These are phyloP conservation scores for Plasmodium knowlesi DNA, from an alignment of 169 alveolate species.

Conservation along the genomic window DNA sequence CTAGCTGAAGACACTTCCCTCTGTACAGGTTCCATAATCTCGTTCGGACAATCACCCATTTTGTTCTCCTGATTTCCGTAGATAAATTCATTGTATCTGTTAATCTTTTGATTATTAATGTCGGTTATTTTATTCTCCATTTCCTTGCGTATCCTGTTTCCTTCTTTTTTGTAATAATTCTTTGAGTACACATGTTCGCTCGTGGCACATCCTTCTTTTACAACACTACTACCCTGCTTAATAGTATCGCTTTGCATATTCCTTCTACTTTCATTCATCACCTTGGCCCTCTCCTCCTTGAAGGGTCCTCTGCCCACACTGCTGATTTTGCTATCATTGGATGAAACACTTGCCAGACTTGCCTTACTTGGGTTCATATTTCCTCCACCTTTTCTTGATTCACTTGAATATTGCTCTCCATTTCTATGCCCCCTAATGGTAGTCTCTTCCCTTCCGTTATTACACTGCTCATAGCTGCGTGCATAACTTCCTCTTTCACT, in stretches of 20 bases:
- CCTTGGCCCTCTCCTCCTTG: background rate
- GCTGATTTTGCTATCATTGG: background rate
- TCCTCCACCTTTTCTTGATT: background rate
- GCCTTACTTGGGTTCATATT: background rate
- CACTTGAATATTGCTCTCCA: background rate
- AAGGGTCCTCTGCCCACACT: background rate
- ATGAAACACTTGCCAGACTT: background rate
- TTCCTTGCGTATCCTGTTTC: slow-evolving; percentile 13
- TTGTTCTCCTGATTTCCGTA: background rate
- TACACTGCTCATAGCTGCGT: background rate
- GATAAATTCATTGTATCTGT: slow-evolving; percentile 20
- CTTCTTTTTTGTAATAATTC: background rate
- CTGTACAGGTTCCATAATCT: slow-evolving; percentile 3
- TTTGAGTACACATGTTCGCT: slow-evolving; percentile 3
- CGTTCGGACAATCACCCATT: background rate
- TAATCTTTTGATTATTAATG: background rate
- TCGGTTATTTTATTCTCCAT: background rate
- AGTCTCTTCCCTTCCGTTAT: background rate
- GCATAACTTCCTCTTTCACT: background rate
- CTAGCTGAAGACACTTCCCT: slow-evolving; percentile 1
- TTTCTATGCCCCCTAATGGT: background rate
- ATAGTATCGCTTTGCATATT: background rate
- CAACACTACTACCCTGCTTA: background rate
- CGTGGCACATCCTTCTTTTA: background rate
- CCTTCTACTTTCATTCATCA: background rate